Base-by-base conservation (phyloP, 2,329 filamentous ascomycete genomes). In the Alternaria rosae region DNA sequence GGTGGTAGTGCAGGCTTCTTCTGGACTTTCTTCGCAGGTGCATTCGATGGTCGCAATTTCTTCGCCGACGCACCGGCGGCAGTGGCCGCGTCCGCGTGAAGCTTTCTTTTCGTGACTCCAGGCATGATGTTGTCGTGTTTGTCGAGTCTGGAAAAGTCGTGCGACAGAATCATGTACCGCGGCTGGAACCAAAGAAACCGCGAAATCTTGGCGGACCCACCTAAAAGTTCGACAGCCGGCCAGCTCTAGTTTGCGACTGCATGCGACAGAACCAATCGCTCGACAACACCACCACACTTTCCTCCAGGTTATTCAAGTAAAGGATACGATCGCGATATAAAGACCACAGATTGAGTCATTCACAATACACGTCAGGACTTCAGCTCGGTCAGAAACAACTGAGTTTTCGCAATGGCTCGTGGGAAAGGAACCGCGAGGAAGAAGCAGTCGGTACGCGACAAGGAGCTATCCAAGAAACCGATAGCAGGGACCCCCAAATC, bases 401-500 rank as follows among this genome's bases (percentile, higher is more conserved):
- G 38, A 45, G 42, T 41, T 41, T 21, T 63, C 59, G 66, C 54
- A 55, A 78, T 78, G 76, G 76, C 68, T 21, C 66, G 75, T 66
- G 62, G 69, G 66, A 73, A 68, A 63, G 76, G 69, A 61, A 61
- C 42, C 54, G 69, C 70, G 50, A 69, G 76, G 53, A 73, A 71
- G 60, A 77, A 76, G 68, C 76, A 78, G 74, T 77, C 76, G 20
- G 69, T 61, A 5, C 51, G 65, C 44, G 76, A 78, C 65, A 78
- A 77, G 70, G 65, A 72, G 56, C 65, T 67, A 30, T 61, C 70
- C 15, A 88, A 89, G 79, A 88, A 89, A 79, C 86, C 89, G 23
- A 85, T 83, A 61, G 84, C 86, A 55, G 88, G 89, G 1, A 35
- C 47, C 54, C 95, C 95, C 32, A 97, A 97, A 85, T 96, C 91